These are phyloP conservation scores for Rhododendron kiyosumense DNA, from an alignment of 148 eudicot genomes.

Conservation along the genomic window DNA sequence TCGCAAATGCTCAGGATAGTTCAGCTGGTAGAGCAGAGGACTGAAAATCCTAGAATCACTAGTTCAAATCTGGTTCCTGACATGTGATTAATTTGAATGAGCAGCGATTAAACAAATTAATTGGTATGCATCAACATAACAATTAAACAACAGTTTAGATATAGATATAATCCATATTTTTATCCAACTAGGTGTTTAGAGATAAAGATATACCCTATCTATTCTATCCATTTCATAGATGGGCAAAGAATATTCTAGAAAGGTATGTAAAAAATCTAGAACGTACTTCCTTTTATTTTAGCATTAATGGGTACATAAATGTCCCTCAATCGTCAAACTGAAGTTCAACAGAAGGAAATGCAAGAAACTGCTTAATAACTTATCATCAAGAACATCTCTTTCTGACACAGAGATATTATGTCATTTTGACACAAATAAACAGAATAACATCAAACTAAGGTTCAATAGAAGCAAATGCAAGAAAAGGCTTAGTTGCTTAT, in stretches of 20 bases:
- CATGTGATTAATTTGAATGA: too few species aligned
- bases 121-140: too few species aligned
- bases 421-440: background rate
- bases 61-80: too few species aligned
- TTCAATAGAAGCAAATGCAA: background rate
- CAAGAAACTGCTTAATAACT: background rate
- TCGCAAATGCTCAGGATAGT: too few species aligned
- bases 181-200: background rate
- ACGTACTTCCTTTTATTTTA: background rate
- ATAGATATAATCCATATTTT: background rate
- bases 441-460: background rate
- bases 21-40: too few species aligned
- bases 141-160: background rate
- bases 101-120: too few species aligned
- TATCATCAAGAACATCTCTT: background rate
- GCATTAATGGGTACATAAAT: background rate
- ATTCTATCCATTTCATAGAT: background rate
- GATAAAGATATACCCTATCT: background rate
- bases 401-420: background rate
- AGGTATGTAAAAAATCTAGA: background rate
- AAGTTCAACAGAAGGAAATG: background rate
- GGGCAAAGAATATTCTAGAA: background rate
- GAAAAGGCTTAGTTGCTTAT: background rate
- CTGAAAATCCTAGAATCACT: too few species aligned
- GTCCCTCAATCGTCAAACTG: background rate